phyloP scores from a whole-genome alignment of 495 filamentous ascomycete species.

The Penicillium riverlandense region DNA sequence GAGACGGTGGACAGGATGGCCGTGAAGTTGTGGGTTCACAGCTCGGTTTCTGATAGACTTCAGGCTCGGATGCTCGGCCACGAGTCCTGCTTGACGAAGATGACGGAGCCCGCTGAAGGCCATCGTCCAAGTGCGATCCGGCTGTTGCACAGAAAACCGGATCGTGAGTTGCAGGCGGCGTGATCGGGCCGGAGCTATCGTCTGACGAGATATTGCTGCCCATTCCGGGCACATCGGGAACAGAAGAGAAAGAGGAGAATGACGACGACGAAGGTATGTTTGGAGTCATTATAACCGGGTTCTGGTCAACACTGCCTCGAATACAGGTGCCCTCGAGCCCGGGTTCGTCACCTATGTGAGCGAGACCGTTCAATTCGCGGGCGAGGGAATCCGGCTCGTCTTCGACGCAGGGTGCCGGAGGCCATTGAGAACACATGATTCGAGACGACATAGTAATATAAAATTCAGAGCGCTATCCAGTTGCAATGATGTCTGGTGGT shows the following conservation, averaged over 20 bases:
- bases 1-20: constrained; percentile 2
- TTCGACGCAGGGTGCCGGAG: constrained; percentile 37
- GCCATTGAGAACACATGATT: constrained; percentile 24
- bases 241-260: constrained; percentile 5
- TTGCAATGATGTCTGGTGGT: constrained; percentile 12
- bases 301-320: constrained; percentile 41
- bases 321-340: constrained; percentile 30
- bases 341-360: constrained; percentile 24
- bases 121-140: neutral
- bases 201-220: constrained; percentile 24
- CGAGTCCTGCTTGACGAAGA: constrained; percentile 7
- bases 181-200: constrained; percentile 27
- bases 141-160: constrained; percentile 4
- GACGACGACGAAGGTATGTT: constrained; percentile 14
- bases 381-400: constrained; percentile 36
- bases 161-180: constrained; percentile 21
- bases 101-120: neutral
- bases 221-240: constrained; percentile 9
- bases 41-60: neutral
- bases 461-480: constrained; percentile 9
- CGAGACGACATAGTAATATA: neutral
- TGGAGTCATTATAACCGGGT: constrained; percentile 32
- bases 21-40: neutral
- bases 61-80: constrained; percentile 2
- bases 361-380: constrained; percentile 31